Conservation (phyloP, 2,329 filamentous ascomycete genomes). For the Fusarium mundagurra region DNA sequence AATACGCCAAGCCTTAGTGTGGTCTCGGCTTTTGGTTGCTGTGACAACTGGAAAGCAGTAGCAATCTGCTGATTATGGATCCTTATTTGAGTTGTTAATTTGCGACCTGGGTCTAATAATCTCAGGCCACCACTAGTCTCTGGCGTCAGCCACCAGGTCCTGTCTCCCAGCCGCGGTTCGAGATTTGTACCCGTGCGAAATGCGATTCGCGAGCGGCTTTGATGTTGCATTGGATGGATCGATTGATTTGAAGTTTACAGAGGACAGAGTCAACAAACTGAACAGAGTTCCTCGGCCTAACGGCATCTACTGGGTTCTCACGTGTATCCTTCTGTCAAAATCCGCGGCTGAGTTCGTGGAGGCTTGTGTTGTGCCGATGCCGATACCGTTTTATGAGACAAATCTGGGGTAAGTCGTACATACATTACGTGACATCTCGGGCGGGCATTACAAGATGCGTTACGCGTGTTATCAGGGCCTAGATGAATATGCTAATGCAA, state of each 20-base stretch:
- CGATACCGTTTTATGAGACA: constrained; percentile 22
- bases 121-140: constrained; percentile 28
- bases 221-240: background rate
- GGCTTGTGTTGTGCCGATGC: constrained; percentile 4
- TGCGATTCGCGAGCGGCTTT: background rate
- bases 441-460: background rate
- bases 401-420: constrained; percentile 19
- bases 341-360: background rate
- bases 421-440: background rate
- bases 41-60: constrained; percentile 32
- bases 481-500: constrained; percentile 15
- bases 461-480: background rate
- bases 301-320: constrained; percentile 1
- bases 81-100: constrained; percentile 17
- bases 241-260: background rate
- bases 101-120: constrained; percentile 9
- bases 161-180: constrained; percentile 6
- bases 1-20: constrained; percentile 31
- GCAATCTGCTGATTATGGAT: constrained; percentile 26
- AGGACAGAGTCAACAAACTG: background rate
- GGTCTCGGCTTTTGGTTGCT: constrained; percentile 36
- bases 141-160: background rate
- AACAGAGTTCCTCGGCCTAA: constrained; percentile 23
- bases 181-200: constrained; percentile 7
- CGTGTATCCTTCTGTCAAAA: constrained; percentile 4